Conservation (phyloP, 495 filamentous ascomycete species). For the Aspergillus wentii region DNA sequence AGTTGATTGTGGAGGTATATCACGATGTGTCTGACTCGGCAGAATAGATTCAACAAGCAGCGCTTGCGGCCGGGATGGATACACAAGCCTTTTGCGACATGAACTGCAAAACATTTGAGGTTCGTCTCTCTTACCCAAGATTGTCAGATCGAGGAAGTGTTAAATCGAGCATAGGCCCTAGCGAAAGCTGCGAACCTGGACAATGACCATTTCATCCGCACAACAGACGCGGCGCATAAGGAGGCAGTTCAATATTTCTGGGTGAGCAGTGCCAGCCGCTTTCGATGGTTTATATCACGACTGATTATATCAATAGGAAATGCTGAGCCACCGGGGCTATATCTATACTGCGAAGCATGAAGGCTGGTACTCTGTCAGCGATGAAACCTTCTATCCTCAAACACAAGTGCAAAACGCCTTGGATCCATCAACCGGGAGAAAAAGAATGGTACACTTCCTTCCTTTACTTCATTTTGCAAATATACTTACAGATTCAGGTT, state of each 20-base stretch:
- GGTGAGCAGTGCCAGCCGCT: constrained; percentile 38
- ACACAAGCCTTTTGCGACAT: constrained; percentile 58
- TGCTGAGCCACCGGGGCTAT: constrained; percentile 67
- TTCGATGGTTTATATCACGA: background rate
- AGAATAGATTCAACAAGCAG: constrained; percentile 74
- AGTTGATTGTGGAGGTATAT: background rate
- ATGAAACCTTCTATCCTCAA: constrained; percentile 92
- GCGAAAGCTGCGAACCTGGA: constrained; percentile 62
- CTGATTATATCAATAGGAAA: constrained; percentile 36
- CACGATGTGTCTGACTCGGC: constrained; percentile 14
- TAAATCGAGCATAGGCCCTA: constrained; percentile 44
- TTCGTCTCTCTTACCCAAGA: constrained; percentile 10
- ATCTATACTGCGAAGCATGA: constrained; percentile 85
- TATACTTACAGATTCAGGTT: constrained; percentile 33
- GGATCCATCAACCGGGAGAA: constrained; percentile 75
- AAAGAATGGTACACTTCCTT: constrained; percentile 56
- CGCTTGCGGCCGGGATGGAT: constrained; percentile 56
- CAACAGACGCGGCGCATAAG: constrained; percentile 75
- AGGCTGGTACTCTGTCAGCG: constrained; percentile 95
- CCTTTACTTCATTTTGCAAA: background rate
- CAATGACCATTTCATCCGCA: constrained; percentile 85
- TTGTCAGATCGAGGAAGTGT: background rate
- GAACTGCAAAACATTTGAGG: constrained; percentile 46
- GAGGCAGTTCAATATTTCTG: constrained; percentile 91
- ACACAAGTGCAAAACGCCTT: constrained; percentile 65